Base-by-base conservation (phyloP, 805 yeast genomes). In the Pichia scutulata region DNA sequence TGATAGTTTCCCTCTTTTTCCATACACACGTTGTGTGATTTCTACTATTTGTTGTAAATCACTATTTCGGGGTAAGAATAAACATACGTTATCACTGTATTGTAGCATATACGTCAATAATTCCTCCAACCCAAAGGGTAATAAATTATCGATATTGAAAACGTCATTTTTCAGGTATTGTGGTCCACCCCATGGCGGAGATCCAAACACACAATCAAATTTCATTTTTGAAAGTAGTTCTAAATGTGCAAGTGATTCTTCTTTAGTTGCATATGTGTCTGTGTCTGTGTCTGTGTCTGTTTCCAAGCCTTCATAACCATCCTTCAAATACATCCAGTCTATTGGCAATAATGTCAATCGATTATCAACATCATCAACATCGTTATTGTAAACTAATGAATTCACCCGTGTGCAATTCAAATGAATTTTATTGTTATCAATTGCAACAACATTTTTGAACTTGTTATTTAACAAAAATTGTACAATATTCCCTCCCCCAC, bases 181-280 rank as follows among this genome's bases (percentile, higher is more conserved):
- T 0, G 88, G 85, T 0, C 95, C 95, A 28, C 93, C 93, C 95
- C 95, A 86, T 1, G 93, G 95, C 1, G 95, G 93, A 1, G 90
- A 84, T 21, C 80, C 74, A 66, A 84, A 86, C 7, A 80, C 72
- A 47, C 80, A 71, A 56, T 80, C 84, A 41, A 78, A 73, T 13
- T 64, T 61, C 23, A 25, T 39, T 3, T 45, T 22, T 23, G 36
- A 18, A 4, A 60, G 49, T 22, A 23, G 26, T 8, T 26, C 21
- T 5, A 51, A 19, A 13, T 30, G 26, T 1, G 12, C 10, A 12
- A 48, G 22, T 4, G 52, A 48, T 10, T 50, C 51, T 36, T 43
- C 19, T 7, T 13, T 9, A 3, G 36, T 40, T 2, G 56, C 56
- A 28, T 44, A 46, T 19, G 33, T 43, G 9, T 28, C 37, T 13